These are phyloP conservation scores for Holtermanniella nyarrowii DNA, from an alignment of 768 basidiomycete genomes.

Conservation along the genomic window DNA sequence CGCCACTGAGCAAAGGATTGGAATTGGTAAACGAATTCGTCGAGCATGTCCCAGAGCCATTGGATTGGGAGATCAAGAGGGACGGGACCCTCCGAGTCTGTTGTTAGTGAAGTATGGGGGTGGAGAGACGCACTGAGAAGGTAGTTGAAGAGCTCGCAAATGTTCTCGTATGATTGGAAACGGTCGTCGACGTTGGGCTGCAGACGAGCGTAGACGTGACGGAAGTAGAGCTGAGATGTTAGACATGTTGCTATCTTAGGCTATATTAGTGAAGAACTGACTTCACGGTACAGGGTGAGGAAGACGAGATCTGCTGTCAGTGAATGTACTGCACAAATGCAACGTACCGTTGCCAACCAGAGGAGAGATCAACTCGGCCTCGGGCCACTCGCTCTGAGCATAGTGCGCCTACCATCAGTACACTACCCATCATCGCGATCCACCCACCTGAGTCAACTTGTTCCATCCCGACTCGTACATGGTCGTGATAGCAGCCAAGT, in stretches of 20 bases:
- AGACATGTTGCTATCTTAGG: too few relatives aligned
- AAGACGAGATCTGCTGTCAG: constrained; percentile 70
- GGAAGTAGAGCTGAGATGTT: constrained; percentile 35
- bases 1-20: constrained; percentile 91
- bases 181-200: constrained; percentile 94
- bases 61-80: constrained; percentile 88
- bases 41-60: constrained; percentile 65
- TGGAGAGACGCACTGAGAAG: constrained; percentile 61
- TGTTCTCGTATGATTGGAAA: constrained; percentile 83
- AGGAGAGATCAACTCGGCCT: constrained; percentile 88
- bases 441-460: constrained; percentile 63
- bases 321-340: background rate
- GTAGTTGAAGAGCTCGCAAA: constrained; percentile 96
- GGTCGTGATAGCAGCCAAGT: constrained; percentile 76
- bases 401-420: constrained; percentile 57
- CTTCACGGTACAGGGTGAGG: constrained; percentile 89
- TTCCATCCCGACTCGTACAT: constrained; percentile 98
- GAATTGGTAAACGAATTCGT: constrained; percentile 77
- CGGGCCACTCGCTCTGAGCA: constrained; percentile 88
- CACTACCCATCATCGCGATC: background rate
- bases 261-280: constrained; percentile 56
- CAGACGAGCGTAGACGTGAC: constrained; percentile 86
- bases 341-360: constrained; percentile 82
- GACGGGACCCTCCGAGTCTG: constrained; percentile 89
- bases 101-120: background rate